Evolutionary conservation across 345 rosid genomes (phyloP).

Genomic region (Eucalyptus leucophloia): DNA sequence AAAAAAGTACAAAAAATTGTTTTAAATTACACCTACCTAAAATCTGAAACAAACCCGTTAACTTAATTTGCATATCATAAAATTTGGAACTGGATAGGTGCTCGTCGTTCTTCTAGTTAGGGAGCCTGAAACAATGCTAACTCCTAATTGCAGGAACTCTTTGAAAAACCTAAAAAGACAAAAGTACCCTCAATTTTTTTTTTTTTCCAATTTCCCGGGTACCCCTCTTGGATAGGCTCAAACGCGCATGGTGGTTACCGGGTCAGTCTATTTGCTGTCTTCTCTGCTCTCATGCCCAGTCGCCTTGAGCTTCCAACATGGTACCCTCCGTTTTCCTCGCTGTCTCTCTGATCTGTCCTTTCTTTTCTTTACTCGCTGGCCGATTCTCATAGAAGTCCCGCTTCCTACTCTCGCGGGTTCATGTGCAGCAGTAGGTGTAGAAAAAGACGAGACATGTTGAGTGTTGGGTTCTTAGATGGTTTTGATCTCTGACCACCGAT

Average conservation of each 20-base stretch:
- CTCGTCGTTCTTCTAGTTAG: too few species aligned
- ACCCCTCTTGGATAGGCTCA: neutral
- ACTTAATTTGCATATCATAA: too few species aligned
- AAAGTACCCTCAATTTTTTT: neutral
- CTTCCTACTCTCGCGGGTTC: neutral
- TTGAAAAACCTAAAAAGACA: neutral
- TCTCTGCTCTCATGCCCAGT: neutral
- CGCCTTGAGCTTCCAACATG: neutral
- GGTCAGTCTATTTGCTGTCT: neutral
- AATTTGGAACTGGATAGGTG: too few species aligned
- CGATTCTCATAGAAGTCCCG: neutral
- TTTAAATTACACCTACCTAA: fast-evolving
- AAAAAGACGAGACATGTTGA: neutral
- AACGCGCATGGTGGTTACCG: neutral
- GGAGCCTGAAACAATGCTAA: too few species aligned
- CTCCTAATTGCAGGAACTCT: too few species aligned
- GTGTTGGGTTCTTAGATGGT: neutral
- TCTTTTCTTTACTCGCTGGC: neutral
- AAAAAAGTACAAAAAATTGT: too few species aligned
- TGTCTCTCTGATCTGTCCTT: neutral
- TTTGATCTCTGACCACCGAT: neutral
- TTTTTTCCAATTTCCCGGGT: neutral
- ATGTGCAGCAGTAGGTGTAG: neutral
- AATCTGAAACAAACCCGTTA: too few species aligned
- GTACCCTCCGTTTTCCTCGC: neutral